Evolutionary conservation across 1,284 basidiomycete species (phyloP), one percentile per base, ranked within the genome.

Genomic region (Grifola frondosa): DNA sequence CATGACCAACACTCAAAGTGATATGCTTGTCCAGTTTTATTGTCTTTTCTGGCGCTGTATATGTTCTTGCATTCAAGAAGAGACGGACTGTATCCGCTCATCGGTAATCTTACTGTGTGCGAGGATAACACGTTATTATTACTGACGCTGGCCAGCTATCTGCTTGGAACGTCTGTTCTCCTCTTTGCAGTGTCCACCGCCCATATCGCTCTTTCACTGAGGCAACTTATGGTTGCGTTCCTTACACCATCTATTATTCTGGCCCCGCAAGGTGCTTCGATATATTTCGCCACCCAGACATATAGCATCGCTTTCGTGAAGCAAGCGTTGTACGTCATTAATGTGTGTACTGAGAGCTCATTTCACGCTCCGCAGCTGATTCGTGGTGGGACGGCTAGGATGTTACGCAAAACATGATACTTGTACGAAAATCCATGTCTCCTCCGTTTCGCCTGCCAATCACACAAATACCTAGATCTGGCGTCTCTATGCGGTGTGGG

Each of bases 271-370:
- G 43, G 37, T 2, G 19, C 43, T 1, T 26, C 30, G 2, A 26
- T 44, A 11, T 44, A 39, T 33, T 44, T 44, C 43, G 19, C 40
- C 21, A 35, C 39, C 43, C 43, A 39, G 6, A 26, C 30, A 15
- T 31, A 30, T 11, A 28, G n/a, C 10, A 26, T 39, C 15, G 37
- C 40, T 5, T 39, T 35, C 16, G 37, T 33, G 6, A 29, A 33
- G 7, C 43, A 44, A 19, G 12, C 33, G 12, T 32, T 44, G 5
- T 44, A 44, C 21, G 23, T 35, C 17, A 16, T 44, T 11, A 38
- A 34, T 11, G 43, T 44, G 26, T 30, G 43, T n/a, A n/a, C n/a
- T n/a, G n/a, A n/a, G n/a, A n/a, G n/a, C n/a, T n/a, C n/a, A n/a
- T n/a, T n/a, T n/a, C n/a, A n/a, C n/a, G n/a, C n/a, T n/a, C n/a